Conservation (phyloP, 108 stramenopile species). For the Licmophora abbreviata region DNA sequence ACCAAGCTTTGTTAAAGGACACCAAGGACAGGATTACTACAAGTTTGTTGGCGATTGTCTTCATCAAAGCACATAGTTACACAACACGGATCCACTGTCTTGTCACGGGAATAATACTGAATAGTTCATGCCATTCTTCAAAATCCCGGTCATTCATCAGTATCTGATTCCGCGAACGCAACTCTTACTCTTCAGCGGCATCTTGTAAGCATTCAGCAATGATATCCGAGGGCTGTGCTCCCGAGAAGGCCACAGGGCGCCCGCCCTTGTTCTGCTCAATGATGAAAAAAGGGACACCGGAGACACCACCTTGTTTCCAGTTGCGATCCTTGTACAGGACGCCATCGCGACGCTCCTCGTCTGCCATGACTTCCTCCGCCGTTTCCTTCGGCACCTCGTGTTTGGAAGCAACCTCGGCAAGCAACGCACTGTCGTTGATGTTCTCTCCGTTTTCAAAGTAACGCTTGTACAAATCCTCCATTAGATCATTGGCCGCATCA, state of each 20-base stretch:
- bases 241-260: slow-evolving; percentile 19
- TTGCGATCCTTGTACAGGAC: slow-evolving; percentile 9
- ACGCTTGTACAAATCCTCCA: slow-evolving; percentile 19
- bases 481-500: slow-evolving; percentile 22
- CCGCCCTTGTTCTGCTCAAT: slow-evolving; percentile 17
- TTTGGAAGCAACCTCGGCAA: slow-evolving; percentile 9
- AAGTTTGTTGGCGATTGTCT: too few relatives aligned
- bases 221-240: slow-evolving; percentile 20
- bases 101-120: too few relatives aligned
- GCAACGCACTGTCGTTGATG: slow-evolving; percentile 8
- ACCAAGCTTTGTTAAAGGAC: too few relatives aligned
- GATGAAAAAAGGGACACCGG: slow-evolving; percentile 29
- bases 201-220: slow-evolving; percentile 22
- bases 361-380: slow-evolving; percentile 7
- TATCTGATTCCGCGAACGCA: too few relatives aligned
- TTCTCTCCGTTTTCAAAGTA: slow-evolving; percentile 23
- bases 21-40: too few relatives aligned
- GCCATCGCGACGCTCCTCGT: background rate
- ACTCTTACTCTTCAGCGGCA: slow-evolving; percentile 9
- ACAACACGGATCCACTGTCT: too few relatives aligned
- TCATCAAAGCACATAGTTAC: too few relatives aligned
- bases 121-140: too few relatives aligned
- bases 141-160: too few relatives aligned
- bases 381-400: slow-evolving; percentile 9
- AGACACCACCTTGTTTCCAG: slow-evolving; percentile 9